Conservation (phyloP, 495 filamentous ascomycete genomes). For the Rostrohypoxylon terebratum region DNA sequence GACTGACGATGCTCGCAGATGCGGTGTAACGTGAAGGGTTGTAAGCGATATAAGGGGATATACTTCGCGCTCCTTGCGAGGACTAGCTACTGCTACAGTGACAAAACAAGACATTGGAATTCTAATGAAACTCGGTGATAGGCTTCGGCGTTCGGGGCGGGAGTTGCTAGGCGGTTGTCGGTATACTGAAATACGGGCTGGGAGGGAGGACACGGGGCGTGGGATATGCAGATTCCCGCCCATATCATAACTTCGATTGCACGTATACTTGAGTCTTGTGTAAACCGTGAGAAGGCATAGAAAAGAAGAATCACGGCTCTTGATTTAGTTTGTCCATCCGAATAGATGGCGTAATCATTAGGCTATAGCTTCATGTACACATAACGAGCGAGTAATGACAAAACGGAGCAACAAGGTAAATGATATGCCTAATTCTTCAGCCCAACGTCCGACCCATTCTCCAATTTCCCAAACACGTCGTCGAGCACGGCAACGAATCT, state of each 20-base stretch:
- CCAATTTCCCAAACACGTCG: conserved; percentile 30
- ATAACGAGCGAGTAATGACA: not conserved
- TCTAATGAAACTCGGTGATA: not conserved
- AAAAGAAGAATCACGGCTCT: not conserved
- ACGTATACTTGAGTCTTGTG: not conserved
- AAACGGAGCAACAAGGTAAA: not conserved
- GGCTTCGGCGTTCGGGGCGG: not conserved
- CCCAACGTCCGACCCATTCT: conserved; percentile 6
- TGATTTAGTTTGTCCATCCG: not conserved
- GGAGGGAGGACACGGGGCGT: not conserved
- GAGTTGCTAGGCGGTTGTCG: not conserved
- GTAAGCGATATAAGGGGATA: conserved; percentile 29
- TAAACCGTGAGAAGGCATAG: too few relatives aligned
- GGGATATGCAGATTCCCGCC: not conserved
- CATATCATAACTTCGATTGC: too few relatives aligned
- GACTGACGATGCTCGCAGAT: conserved; percentile 3
- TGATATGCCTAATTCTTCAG: not conserved
- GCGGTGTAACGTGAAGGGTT: conserved; percentile 30
- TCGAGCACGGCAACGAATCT: conserved; percentile 22
- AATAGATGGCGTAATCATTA: not conserved
- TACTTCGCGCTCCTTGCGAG: not conserved
- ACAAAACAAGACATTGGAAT: not conserved
- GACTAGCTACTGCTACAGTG: not conserved
- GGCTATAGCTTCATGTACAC: not conserved
- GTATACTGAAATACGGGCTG: not conserved